Evolutionary conservation across 2,329 filamentous ascomycete genomes (phyloP), one percentile per base, ranked within the genome.

Genomic region (Xylaria polymorpha): DNA sequence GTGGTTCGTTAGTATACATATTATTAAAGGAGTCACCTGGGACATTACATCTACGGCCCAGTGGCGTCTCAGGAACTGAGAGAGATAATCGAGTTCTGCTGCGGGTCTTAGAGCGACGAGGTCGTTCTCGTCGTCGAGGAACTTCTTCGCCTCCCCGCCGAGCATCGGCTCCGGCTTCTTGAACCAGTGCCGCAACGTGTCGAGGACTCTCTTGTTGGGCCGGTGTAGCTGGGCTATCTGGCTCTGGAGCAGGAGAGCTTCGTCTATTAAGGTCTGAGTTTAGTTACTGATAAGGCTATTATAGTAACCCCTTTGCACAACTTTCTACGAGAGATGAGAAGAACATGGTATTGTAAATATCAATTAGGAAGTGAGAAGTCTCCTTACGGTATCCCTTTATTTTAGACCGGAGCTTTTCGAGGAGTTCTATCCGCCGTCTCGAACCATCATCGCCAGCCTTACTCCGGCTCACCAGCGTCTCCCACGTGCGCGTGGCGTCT

Each of bases 171-270:
- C 41, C 1, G 53, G 44, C 41, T 46, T 39, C 55, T 60, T 39
- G 20, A 68, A 56, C 44, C 43, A 64, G 12, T 56, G 37, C 41
- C 57, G 35, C 10, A 68, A 18, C 18, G 60, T 48, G 15, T 48
- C 61, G 14, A 64, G 55, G 9, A 68, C 66, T 29, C 66, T 29
- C n/a, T 41, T 46, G 43, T 61, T 62, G 8, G 61, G 66, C 9
- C 46, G 35, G 10, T 41, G 60, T 1, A 68, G 61, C 32, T 68
- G 43, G 32, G 61, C 66, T 15, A 68, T 46, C 39, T 64, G 60
- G 61, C 61, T 68, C 15, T 68, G 66, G n/a, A 68, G 61, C 7
- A 68, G 55, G 22, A 68, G 66, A n/a, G 66, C 48, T 20, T 68
- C 61, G 20, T 68, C 66, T 68, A 20, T 46, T 20, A 10, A 50